Conservation (phyloP, 2,329 filamentous ascomycete genomes). For the Penicillium sclerotiorum region DNA sequence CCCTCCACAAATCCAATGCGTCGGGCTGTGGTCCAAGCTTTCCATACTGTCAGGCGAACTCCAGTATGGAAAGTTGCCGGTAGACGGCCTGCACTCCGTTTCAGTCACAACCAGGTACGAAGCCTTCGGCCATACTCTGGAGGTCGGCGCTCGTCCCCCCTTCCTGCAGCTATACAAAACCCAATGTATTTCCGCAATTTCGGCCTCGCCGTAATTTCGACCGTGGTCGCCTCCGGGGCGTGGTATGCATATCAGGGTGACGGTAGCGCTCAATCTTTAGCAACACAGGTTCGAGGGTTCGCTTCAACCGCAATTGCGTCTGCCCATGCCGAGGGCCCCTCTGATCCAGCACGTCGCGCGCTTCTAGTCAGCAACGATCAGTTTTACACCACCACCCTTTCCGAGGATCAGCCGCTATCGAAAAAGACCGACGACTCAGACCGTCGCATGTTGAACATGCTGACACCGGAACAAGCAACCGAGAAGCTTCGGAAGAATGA, state of each 20-base stretch:
- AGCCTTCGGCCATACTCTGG: slow-evolving; percentile 37
- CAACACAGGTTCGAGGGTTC: slow-evolving; percentile 26
- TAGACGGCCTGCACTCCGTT: slow-evolving; percentile 40
- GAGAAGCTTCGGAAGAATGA: slow-evolving; percentile 86
- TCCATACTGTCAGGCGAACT: slow-evolving; percentile 51
- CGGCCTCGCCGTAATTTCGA: slow-evolving; percentile 51
- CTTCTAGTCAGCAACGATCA: slow-evolving; percentile 88
- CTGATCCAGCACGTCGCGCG: slow-evolving; percentile 65
- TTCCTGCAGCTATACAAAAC: slow-evolving; percentile 42
- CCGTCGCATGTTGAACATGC: slow-evolving; percentile 88
- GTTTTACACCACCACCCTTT: slow-evolving; percentile 83
- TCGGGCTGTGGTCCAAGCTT: slow-evolving; percentile 49
- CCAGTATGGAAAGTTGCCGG: slow-evolving; percentile 47
- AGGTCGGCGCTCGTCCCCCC: slow-evolving; percentile 37
- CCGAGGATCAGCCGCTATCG: slow-evolving; percentile 81
- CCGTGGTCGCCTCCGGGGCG: slow-evolving; percentile 51
- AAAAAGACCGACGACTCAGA: slow-evolving; percentile 87
- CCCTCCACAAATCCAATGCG: slow-evolving; percentile 43
- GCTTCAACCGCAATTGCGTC: slow-evolving; percentile 27
- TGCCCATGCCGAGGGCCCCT: slow-evolving; percentile 41
- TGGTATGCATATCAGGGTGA: slow-evolving; percentile 53
- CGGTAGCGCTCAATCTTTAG: slow-evolving; percentile 28
- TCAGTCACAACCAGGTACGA: slow-evolving; percentile 42
- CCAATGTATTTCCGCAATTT: slow-evolving; percentile 55
- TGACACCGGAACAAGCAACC: slow-evolving; percentile 91